Evolutionary conservation across 2,329 filamentous ascomycete species (phyloP).

Genomic region (Zarea fungicola): DNA sequence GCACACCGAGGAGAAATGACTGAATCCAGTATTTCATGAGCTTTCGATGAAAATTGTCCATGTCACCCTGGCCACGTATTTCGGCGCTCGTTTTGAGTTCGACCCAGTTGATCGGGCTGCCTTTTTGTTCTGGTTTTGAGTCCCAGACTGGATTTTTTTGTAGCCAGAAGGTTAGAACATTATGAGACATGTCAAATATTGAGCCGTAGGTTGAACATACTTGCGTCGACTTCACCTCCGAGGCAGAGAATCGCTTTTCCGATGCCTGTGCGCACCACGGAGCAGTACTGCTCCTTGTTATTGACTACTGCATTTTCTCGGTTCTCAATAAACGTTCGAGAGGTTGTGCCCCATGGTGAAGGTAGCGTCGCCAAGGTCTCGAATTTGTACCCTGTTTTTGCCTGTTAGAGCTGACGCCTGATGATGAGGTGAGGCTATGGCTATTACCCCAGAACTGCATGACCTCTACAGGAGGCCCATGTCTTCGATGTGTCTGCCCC

Average conservation of each 20-base stretch:
- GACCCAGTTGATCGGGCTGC: slow-evolving; percentile 79
- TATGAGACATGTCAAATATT: no score
- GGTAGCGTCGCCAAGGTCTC: slow-evolving; percentile 79
- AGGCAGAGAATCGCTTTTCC: slow-evolving; percentile 70
- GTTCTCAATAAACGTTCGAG: slow-evolving; percentile 71
- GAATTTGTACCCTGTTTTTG: slow-evolving; percentile 99
- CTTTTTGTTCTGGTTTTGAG: slow-evolving; percentile 61
- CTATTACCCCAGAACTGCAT: slow-evolving; percentile 97
- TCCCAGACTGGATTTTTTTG: slow-evolving; percentile 64
- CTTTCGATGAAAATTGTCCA: slow-evolving; percentile 78
- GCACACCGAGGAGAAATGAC: slow-evolving; percentile 88
- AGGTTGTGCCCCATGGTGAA: slow-evolving; percentile 64
- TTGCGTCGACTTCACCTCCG: slow-evolving; percentile 89
- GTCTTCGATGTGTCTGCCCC: slow-evolving; percentile 17
- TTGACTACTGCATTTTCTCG: slow-evolving; percentile 69
- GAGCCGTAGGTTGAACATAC: no score
- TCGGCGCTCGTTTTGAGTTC: slow-evolving; percentile 89
- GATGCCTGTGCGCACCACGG: slow-evolving; percentile 82
- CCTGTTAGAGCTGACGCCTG: no score
- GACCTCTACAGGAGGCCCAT: slow-evolving; percentile 59
- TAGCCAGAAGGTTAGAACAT: no score
- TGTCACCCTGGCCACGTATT: slow-evolving; percentile 62
- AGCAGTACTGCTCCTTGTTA: slow-evolving; percentile 94
- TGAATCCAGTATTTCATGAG: slow-evolving; percentile 96
- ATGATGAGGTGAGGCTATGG: no score